Evolutionary conservation across 768 basidiomycete species (phyloP).

Genomic region (Mycena kentingensis): DNA sequence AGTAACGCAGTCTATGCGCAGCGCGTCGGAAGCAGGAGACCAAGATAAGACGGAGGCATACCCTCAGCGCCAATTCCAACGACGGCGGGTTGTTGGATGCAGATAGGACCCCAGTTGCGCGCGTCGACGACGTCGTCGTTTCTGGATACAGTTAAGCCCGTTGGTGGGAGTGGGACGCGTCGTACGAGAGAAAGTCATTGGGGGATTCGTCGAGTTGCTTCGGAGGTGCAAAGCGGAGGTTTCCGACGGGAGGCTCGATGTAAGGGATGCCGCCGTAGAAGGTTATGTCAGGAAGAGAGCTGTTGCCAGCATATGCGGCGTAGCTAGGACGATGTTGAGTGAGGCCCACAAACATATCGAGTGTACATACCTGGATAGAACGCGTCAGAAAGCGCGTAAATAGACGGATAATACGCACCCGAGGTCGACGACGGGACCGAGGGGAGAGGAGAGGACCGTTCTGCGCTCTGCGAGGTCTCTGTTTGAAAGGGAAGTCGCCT

Average conservation of each 20-base stretch:
- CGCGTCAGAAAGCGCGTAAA: background rate
- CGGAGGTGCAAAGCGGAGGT: conserved; percentile 37
- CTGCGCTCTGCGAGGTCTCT: background rate
- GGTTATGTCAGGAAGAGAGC: conserved; percentile 28
- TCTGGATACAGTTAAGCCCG: too few species aligned
- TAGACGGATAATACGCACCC: conserved; percentile 9
- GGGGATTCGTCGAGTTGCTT: conserved; percentile 28
- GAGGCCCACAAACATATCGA: background rate
- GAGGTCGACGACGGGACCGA: conserved; percentile 21
- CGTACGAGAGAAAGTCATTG: conserved; percentile 11
- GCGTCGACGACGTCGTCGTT: conserved; percentile 32
- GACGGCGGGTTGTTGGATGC: conserved; percentile 42
- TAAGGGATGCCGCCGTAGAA: conserved; percentile 43
- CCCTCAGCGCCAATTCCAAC: conserved; percentile 39
- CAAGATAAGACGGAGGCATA: conserved; percentile 1
- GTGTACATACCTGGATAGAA: too few species aligned
- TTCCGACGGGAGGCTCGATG: conserved; percentile 36
- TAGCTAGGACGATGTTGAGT: conserved; percentile 19
- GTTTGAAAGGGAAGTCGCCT: background rate
- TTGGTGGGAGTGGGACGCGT: too few species aligned
- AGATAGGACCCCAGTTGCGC: conserved; percentile 37
- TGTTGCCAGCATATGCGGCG: conserved; percentile 32
- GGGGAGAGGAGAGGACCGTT: conserved; percentile 5
- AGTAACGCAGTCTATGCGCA: conserved; percentile 35
- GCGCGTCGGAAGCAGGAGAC: background rate